Evolutionary conservation across 2,329 filamentous ascomycete species (phyloP).

Genomic region (Hypoxylon sp.): DNA sequence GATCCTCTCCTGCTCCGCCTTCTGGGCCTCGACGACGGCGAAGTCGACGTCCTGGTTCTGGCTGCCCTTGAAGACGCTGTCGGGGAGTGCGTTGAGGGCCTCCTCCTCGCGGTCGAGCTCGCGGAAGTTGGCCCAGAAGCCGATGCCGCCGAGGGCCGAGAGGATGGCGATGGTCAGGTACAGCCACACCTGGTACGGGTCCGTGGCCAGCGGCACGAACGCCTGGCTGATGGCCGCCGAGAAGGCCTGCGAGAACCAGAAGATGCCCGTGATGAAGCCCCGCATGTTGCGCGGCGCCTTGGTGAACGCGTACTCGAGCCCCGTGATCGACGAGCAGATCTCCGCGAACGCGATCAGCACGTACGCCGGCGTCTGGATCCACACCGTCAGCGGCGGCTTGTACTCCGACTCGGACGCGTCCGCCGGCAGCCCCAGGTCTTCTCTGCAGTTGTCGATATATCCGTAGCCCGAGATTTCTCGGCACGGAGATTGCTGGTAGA

Average conservation of each 20-base stretch:
- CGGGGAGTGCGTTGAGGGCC: conserved; percentile 65
- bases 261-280: conserved; percentile 72
- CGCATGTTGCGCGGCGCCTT: conserved; percentile 82
- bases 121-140: conserved; percentile 76
- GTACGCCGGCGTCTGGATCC: conserved; percentile 62
- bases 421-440: conserved; percentile 11
- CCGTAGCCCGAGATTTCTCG: conserved; percentile 60
- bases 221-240: conserved; percentile 73
- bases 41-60: conserved; percentile 40
- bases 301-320: conserved; percentile 77
- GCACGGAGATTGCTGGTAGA: conserved; percentile 70
- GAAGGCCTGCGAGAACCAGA: conserved; percentile 74
- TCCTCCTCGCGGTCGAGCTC: conserved; percentile 71
- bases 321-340: conserved; percentile 60
- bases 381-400: conserved; percentile 65
- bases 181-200: conserved; percentile 77
- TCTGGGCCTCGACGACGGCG: conserved; percentile 33
- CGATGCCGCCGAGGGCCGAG: conserved; percentile 64
- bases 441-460: conserved; percentile 54
- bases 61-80: conserved; percentile 45
- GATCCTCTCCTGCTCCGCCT: conserved; percentile 41
- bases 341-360: conserved; percentile 59
- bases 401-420: conserved; percentile 36
- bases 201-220: conserved; percentile 61
- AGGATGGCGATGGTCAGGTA: conserved; percentile 73